Percentiles rank a stretch among this genome's conserved stretches.
Conservation (phyloP, 768 basidiomycete genomes). For the Lactarius tabidus region DNA sequence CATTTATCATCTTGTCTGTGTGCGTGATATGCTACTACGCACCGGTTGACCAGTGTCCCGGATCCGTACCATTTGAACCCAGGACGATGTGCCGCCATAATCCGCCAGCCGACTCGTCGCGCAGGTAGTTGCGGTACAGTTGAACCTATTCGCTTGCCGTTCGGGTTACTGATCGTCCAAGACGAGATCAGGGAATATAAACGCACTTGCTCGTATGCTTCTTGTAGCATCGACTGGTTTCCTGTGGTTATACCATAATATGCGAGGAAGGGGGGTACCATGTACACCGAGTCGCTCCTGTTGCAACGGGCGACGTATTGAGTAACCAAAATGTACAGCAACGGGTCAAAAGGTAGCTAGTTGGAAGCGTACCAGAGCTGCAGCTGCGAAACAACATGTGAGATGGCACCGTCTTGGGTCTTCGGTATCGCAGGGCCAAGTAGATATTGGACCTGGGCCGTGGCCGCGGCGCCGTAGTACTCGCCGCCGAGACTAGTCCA, state of each 20-base stretch:
- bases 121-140: conserved; percentile 65
- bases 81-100: conserved; percentile 76
- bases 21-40: conserved; percentile 16
- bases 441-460: conserved; percentile 62
- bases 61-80: conserved; percentile 50
- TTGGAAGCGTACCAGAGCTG: conserved; percentile 50
- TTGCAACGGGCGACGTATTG: neutral
- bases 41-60: conserved; percentile 82
- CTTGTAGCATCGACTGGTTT: conserved; percentile 55
- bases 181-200: neutral
- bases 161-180: neutral
- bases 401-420: conserved; percentile 74
- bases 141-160: conserved; percentile 36
- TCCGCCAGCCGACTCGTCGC: conserved; percentile 45
- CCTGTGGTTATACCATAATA: conserved; percentile 67
- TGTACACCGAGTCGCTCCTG: conserved; percentile 79
- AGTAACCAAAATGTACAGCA: neutral
- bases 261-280: conserved; percentile 85
- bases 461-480: conserved; percentile 61
- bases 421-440: conserved; percentile 48
- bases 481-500: conserved; percentile 46
- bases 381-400: conserved; percentile 63
- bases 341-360: neutral
- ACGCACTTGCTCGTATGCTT: conserved; percentile 58
- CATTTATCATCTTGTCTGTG: neutral